A percentile compares a stretch with the other conserved stretches of the same genome.
Conservation (phyloP, 2,329 filamentous ascomycete species). For the Aspergillus fumigatus region DNA sequence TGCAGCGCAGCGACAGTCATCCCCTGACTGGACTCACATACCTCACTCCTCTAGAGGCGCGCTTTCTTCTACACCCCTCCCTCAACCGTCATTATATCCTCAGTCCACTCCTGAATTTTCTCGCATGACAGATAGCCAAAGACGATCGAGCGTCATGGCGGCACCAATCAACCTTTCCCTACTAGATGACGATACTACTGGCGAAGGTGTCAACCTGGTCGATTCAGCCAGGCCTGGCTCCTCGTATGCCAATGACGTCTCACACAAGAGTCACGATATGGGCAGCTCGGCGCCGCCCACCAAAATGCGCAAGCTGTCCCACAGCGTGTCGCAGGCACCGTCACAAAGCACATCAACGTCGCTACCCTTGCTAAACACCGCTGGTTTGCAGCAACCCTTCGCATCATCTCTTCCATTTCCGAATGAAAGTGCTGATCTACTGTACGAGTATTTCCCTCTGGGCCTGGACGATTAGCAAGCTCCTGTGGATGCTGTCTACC, state of each 20-base stretch:
- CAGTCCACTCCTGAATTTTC: slow-evolving; percentile 52
- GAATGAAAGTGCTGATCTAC: slow-evolving; percentile 70
- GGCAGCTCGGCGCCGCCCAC: slow-evolving; percentile 31
- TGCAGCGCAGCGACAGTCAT: slow-evolving; percentile 23
- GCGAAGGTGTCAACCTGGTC: slow-evolving; percentile 31
- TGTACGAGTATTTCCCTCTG: slow-evolving; percentile 94
- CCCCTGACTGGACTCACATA: slow-evolving; percentile 35
- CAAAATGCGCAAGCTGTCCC: slow-evolving; percentile 38
- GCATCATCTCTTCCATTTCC: slow-evolving; percentile 49
- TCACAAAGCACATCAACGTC: slow-evolving; percentile 29
- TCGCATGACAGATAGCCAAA: slow-evolving; percentile 36
- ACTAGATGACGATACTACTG: slow-evolving; percentile 53
- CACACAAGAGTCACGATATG: slow-evolving; percentile 23
- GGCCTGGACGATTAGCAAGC: slow-evolving; percentile 89
- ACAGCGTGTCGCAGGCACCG: slow-evolving; percentile 24
- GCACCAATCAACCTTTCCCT: slow-evolving; percentile 53
- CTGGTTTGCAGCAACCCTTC: slow-evolving; percentile 44
- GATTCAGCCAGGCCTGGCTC: slow-evolving; percentile 15
- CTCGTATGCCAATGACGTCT: slow-evolving; percentile 21
- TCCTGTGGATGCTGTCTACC: slow-evolving; percentile 82
- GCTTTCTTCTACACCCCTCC: slow-evolving; percentile 17
- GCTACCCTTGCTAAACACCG: slow-evolving; percentile 28
- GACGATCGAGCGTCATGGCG: slow-evolving; percentile 32
- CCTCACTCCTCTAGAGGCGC: slow-evolving; percentile 19
- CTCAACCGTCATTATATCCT: slow-evolving; percentile 40